Base-by-base conservation (phyloP, 768 basidiomycete genomes). In the Mrakia gelida region DNA sequence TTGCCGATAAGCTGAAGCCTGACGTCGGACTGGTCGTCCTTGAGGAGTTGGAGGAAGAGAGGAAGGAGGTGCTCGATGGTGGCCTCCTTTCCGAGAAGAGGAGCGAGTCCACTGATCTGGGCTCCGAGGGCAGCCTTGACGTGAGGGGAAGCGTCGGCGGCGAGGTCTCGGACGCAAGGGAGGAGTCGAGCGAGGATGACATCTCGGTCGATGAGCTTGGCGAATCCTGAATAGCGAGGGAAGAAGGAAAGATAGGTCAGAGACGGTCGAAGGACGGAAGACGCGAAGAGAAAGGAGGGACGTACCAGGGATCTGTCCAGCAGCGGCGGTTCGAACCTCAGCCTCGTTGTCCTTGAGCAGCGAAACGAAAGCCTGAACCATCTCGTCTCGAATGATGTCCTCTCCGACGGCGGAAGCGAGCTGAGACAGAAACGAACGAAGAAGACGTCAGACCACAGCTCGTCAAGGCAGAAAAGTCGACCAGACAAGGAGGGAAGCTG, bases 1-100 rank as follows among this genome's bases (percentile, higher is more conserved):
- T 98, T 98, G 87, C 94, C 94, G 86, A 99, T 99, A 82, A 99
- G 92, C 84, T 99, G 98, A 80, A 98, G 86, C 80, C 97, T 88
- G 70, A 99, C 97, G 82, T 99, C 97, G 7, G 95, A 94, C 87
- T 98, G 98, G 82, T 99, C 97, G 82, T 99, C 97, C 86, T 98
- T 99, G 74, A 99, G 87, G 65, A 99, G 88, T 82, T 95, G 94
- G 67, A 99, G 88, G 89, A 98, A 99, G 30, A 98, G 87, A 18
- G 95, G 97, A 26, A 98, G 88, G n/a, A 98, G 88, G 83, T 99
- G 91, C 84, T 99, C 95, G 82, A 95, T 92, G 15, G 97, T 99
- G 2, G 94, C 88, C 75, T 95, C 94, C 80, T 92, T 92, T 81
- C 93, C 95, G 28, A 98, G 89, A 56, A 98, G 88, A 68, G 97